Evolutionary conservation across 192 early-diverging fungal genomes (phyloP).

Genomic region (Podila minutissima): DNA sequence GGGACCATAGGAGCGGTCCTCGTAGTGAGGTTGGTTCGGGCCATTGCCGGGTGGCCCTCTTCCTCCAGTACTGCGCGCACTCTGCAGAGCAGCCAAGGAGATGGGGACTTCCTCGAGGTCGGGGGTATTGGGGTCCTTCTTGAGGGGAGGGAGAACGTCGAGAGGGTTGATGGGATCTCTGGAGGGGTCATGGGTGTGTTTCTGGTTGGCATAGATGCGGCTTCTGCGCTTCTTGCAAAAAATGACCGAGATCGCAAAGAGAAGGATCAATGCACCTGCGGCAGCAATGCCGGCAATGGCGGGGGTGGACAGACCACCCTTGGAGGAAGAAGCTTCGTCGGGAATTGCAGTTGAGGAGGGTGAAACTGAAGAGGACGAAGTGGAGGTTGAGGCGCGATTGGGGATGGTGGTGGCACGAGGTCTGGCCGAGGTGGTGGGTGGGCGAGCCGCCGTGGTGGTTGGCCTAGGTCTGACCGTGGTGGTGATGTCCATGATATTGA

Average conservation of each 20-base stretch:
- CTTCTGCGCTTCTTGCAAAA: slow-evolving; percentile 26
- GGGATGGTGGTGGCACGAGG: background rate
- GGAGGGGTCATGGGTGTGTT: slow-evolving; percentile 21
- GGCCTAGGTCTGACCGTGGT: background rate
- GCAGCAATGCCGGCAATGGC: slow-evolving; percentile 46
- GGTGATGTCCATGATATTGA: background rate
- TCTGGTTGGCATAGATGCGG: slow-evolving; percentile 11
- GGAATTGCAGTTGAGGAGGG: slow-evolving; percentile 3
- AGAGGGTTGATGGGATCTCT: slow-evolving; percentile 47
- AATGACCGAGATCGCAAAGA: slow-evolving; percentile 30
- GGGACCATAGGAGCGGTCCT: background rate
- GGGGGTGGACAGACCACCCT: slow-evolving; percentile 18
- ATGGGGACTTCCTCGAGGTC: background rate
- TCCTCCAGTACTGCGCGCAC: background rate
- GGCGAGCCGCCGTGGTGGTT: background rate
- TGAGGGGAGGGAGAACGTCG: slow-evolving; percentile 23
- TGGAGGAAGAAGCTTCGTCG: background rate
- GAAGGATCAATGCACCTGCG: slow-evolving; percentile 24
- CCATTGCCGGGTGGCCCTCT: background rate
- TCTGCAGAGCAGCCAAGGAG: background rate
- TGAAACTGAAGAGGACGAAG: slow-evolving; percentile 1
- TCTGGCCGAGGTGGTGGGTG: background rate
- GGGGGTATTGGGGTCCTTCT: slow-evolving; percentile 3
- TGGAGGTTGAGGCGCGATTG: background rate
- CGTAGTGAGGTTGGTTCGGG: background rate